A percentile compares a stretch with the other conserved stretches of the same genome.
Conservation (phyloP, 495 filamentous ascomycete species). For the Lasiosphaeris hirsuta region DNA sequence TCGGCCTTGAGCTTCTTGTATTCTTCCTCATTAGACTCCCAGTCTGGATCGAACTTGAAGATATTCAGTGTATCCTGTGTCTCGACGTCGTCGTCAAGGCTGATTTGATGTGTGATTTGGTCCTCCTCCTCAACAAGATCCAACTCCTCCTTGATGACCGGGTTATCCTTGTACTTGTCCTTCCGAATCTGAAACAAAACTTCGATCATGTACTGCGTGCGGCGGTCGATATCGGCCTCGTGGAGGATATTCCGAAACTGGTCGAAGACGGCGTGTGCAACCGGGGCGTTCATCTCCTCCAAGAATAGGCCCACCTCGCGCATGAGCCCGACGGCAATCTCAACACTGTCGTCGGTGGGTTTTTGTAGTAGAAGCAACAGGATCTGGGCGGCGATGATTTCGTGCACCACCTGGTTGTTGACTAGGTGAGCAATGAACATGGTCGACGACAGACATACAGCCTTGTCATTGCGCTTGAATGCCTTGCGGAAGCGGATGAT, state of each 20-base stretch:
- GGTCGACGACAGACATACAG: slow-evolving; percentile 83
- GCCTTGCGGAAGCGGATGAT: slow-evolving; percentile 93
- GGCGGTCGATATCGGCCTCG: slow-evolving; percentile 92
- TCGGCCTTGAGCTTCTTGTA: slow-evolving; percentile 88
- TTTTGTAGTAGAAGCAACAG: slow-evolving; percentile 84
- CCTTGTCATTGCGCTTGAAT: slow-evolving; percentile 95
- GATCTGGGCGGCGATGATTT: slow-evolving; percentile 88
- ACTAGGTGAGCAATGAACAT: slow-evolving; percentile 93
- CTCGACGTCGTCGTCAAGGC: slow-evolving; percentile 77
- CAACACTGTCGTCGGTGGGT: slow-evolving; percentile 95
- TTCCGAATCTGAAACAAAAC: slow-evolving; percentile 95
- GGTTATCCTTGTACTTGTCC: slow-evolving; percentile 94
- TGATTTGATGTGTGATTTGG: slow-evolving; percentile 83
- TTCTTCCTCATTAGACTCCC: slow-evolving; percentile 84
- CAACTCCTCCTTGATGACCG: slow-evolving; percentile 83
- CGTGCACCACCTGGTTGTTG: slow-evolving; percentile 93
- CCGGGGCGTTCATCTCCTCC: slow-evolving; percentile 85
- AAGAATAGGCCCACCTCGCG: slow-evolving; percentile 89
- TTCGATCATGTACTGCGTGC: slow-evolving; percentile 98
- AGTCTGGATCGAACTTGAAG: slow-evolving; percentile 90
- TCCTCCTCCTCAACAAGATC: slow-evolving; percentile 97
- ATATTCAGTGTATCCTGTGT: slow-evolving; percentile 84
- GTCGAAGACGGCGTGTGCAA: slow-evolving; percentile 87
- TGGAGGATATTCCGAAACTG: slow-evolving; percentile 93
- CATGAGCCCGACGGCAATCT: slow-evolving; percentile 91